Conservation (phyloP, 1,284 basidiomycete genomes). For the Xerocomus nothofagi region DNA sequence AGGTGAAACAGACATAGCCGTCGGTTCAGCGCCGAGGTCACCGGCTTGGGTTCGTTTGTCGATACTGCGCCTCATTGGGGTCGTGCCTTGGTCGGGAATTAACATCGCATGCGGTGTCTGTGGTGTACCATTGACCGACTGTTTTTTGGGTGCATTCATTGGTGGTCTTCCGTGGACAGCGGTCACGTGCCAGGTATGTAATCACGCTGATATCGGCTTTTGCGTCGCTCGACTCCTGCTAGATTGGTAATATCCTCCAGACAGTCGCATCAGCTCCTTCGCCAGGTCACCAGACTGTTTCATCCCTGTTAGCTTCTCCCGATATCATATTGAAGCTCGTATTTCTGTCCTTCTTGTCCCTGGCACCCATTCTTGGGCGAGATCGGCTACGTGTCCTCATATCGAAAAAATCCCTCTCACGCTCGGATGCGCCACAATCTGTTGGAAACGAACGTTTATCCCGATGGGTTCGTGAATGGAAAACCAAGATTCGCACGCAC, state of each 20-base stretch:
- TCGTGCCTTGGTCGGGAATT: constrained; percentile 93
- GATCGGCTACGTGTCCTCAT: constrained; percentile 59
- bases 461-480: constrained; percentile 62
- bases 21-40: constrained; percentile 43
- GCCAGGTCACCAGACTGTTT: constrained; percentile 66
- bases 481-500: constrained; percentile 46
- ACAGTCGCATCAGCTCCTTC: constrained; percentile 69
- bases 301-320: constrained; percentile 69
- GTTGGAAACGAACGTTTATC: constrained; percentile 41
- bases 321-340: constrained; percentile 72
- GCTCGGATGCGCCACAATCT: constrained; percentile 22
- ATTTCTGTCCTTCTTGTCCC: constrained; percentile 70
- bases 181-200: constrained; percentile 78
- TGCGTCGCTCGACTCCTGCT: constrained; percentile 14
- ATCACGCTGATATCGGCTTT: constrained; percentile 15
- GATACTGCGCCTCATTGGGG: constrained; percentile 82
- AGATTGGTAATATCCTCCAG: constrained; percentile 83
- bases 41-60: constrained; percentile 83
- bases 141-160: constrained; percentile 79
- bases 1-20: constrained; percentile 43
- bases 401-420: constrained; percentile 37
- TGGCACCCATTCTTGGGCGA: constrained; percentile 75
- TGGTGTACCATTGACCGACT: constrained; percentile 73
- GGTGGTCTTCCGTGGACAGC: constrained; percentile 81
- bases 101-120: constrained; percentile 92